These are phyloP conservation scores for Croton laevigatus DNA, from an alignment of 441 rosid species.

Conservation along the genomic window DNA sequence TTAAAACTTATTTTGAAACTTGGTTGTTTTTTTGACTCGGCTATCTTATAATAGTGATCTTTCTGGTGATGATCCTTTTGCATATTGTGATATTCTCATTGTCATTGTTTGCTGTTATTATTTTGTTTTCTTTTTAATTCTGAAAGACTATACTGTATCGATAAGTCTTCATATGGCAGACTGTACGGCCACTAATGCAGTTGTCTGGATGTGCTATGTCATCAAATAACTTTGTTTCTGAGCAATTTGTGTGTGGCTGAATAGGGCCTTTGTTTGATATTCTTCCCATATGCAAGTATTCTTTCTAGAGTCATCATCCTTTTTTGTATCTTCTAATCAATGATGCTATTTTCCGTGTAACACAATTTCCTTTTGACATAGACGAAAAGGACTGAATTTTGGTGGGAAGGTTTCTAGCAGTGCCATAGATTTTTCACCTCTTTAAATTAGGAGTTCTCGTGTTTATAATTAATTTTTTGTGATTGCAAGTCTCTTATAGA, in stretches of 20 bases:
- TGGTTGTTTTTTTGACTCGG: background rate
- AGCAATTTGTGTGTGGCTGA: background rate
- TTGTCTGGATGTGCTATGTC: background rate
- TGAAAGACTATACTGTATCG: background rate
- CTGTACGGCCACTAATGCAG: background rate
- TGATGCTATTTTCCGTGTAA: background rate
- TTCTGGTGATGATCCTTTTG: background rate
- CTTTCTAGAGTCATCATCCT: background rate
- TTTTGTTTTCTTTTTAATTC: background rate
- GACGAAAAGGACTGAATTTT: background rate
- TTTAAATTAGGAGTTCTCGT: background rate
- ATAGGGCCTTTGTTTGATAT: background rate
- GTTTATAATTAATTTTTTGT: background rate
- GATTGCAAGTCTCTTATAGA: background rate
- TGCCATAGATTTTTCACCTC: background rate
- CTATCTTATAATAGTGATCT: background rate
- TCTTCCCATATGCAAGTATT: background rate
- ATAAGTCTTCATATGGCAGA: background rate
- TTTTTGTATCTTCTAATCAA: background rate
- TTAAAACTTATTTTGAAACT: background rate
- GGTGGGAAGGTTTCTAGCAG: background rate
- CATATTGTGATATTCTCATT: background rate
- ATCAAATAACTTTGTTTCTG: background rate
- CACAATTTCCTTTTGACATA: conserved; percentile 2
- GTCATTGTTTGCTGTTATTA: background rate